A percentile compares a stretch with the other conserved stretches of the same genome.
These are phyloP conservation scores for Breviolum minutum DNA, from an alignment of 73 alveolate species.

Conservation along the genomic window DNA sequence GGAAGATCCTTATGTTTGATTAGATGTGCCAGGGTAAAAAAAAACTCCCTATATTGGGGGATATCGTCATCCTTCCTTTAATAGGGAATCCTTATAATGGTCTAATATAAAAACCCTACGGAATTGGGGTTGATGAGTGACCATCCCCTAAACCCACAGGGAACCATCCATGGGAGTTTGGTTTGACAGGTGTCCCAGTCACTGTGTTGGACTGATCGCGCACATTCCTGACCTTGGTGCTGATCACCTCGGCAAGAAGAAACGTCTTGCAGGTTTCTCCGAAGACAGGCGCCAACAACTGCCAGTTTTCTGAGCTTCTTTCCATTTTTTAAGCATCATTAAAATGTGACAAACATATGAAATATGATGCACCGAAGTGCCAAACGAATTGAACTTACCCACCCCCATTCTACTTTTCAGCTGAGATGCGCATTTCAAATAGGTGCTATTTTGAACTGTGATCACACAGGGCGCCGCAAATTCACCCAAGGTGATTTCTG, in stretches of 20 bases:
- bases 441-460: slow-evolving; percentile 68
- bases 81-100: too few relatives aligned
- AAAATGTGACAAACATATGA: background rate
- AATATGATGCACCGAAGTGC: background rate
- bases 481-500: slow-evolving; percentile 40
- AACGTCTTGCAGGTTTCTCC: background rate
- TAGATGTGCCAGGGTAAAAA: too few relatives aligned
- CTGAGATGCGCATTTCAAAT: slow-evolving; percentile 34
- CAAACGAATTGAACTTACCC: background rate
- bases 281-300: background rate
- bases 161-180: background rate
- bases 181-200: background rate
- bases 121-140: background rate
- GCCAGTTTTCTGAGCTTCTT: background rate
- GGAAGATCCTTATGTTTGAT: too few relatives aligned
- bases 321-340: background rate
- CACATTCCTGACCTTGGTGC: slow-evolving; percentile 10
- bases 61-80: too few relatives aligned
- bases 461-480: slow-evolving; percentile 28
- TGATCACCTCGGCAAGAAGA: background rate
- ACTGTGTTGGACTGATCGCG: slow-evolving; percentile 24
- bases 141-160: background rate
- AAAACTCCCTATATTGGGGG: too few relatives aligned
- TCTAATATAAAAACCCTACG: too few relatives aligned
- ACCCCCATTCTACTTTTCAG: too few relatives aligned